Evolutionary conservation across 2,329 filamentous ascomycete species (phyloP), one percentile per base, ranked within the genome.

Genomic region (Colletotrichum navitas): DNA sequence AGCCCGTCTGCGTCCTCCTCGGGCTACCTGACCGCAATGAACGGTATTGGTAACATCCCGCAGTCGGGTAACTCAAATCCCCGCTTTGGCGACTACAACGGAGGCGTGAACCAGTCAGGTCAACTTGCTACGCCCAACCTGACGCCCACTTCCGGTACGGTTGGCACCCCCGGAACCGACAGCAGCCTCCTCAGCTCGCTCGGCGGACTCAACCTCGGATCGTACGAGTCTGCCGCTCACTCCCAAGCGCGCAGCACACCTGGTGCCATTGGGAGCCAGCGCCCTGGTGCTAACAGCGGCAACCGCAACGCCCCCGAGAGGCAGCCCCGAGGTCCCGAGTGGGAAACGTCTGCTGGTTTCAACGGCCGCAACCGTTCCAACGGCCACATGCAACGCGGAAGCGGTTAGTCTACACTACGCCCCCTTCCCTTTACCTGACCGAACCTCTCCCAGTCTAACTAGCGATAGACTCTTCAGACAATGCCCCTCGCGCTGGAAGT

Each of bases 1-100:
- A 98, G 95, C 76, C 95, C 96, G 7, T 95, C 93, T 3, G 92
- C 92, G 10, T 97, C 96, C 16, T 94, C 94, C 24, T 94, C 94
- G 7, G 97, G 94, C 84, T 97, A 97, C 79, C 81, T 83, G 34
- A 82, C 77, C 5, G 82, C 81, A 39, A 79, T 94, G 69, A 89
- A 90, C 74, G 82, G 81, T 36, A 79, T 94, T 66, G 89, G 90
- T 74, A 89, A 87, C 72, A 84, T 94, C 75, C 74, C 78, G 47
- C 77, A 76, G 55, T 81, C 78, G 10, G 67, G 74, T 29, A 78
- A 77, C 55, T 76, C 77, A 10, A 77, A 79, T 24, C 82, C 82
- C 32, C 83, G 85, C 32, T 85, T 85, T 63, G 81, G 82, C 21
- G 85, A 87, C 64, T 87, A 86, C 74, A 80, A 83, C 61, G 79